Percentiles rank a stretch among this genome's conserved stretches.
These are phyloP conservation scores for Aspergillus brasiliensis DNA, from an alignment of 2,329 filamentous ascomycete genomes.

Conservation along the genomic window DNA sequence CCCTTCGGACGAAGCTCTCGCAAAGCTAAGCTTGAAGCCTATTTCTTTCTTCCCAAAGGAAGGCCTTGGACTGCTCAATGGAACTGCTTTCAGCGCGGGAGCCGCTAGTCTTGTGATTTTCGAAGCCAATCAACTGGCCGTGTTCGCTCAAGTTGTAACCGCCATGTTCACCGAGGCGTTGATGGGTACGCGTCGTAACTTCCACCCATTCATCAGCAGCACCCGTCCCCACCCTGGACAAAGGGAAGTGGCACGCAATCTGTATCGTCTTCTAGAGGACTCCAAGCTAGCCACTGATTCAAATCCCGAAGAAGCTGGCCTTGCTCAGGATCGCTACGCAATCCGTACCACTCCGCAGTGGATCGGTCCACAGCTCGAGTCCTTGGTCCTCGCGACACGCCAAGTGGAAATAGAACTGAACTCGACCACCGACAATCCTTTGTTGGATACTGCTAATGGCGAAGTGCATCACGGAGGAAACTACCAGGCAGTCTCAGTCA, in stretches of 20 bases:
- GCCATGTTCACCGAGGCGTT: conserved; percentile 64
- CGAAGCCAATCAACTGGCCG: conserved; percentile 56
- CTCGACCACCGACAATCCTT: conserved; percentile 67
- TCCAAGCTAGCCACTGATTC: conserved; percentile 37
- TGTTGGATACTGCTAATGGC: conserved; percentile 52
- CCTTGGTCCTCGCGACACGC: conserved; percentile 58
- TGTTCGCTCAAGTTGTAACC: conserved; percentile 61
- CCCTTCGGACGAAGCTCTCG: conserved; percentile 36
- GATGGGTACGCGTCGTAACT: conserved; percentile 57
- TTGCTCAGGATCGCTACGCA: conserved; percentile 67
- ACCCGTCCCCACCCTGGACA: conserved; percentile 65
- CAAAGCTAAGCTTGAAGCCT: conserved; percentile 31
- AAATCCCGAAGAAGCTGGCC: conserved; percentile 22
- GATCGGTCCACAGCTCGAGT: conserved; percentile 68
- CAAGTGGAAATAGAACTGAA: conserved; percentile 66
- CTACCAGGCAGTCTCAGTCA: conserved; percentile 66
- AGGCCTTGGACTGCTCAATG: conserved; percentile 54
- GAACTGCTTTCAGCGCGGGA: conserved; percentile 52
- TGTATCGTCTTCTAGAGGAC: conserved; percentile 52
- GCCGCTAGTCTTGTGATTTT: conserved; percentile 52
- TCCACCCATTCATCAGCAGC: conserved; percentile 60
- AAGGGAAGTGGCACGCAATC: conserved; percentile 58
- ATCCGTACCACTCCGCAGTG: conserved; percentile 67
- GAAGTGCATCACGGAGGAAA: conserved; percentile 65
- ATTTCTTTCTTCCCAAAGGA: conserved; percentile 53